Evolutionary conservation across 1,284 basidiomycete species (phyloP), one percentile per base, ranked within the genome.

Genomic region (Malassezia yamatoensis): DNA sequence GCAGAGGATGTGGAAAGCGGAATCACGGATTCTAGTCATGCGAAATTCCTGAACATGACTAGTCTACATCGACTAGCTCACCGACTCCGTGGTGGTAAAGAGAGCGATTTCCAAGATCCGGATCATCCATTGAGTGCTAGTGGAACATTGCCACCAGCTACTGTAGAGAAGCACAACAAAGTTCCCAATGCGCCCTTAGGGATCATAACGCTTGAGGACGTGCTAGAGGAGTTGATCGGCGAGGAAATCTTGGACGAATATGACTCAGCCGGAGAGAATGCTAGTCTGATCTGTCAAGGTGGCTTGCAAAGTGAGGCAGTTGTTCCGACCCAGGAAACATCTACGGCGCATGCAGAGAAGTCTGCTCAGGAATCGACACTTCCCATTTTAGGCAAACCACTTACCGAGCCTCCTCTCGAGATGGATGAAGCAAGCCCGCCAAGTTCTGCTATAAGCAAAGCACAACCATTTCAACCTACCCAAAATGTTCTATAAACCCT

Each of bases 161-260:
- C 37, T 12, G 42, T 55, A 12, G 40, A 50, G 39, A 41, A 50
- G 24, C 48, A 55, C 13, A 49, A 55, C 35, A 15, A 39, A 21
- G 61, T 61, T 49, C 60, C 61, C 8, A 57, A 63, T 34, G 61
- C 59, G 81, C 88, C 88, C 1, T 78, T 93, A 21, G 90, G 90
- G 57, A 89, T 93, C 71, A 91, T 93, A 63, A 93, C 90, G 1
- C 80, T 93, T 2, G 90, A 93, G 75, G 89, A 93, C 63, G 87
- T 93, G 15, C 79, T 93, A 9, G 89, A 93, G 81, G 86, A 63
- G 56, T 37, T 63, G 13, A 66, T 74, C 48, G 65, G 66, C 33
- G 68, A 71, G 50, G 72, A 74, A 52, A 74, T 73, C 24, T 54
- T 68, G 18, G 70, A 72, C 45, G 70, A 70, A 50, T 70, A 70